Evolutionary conservation across 495 filamentous ascomycete genomes (phyloP).

Genomic region (Neurospora terricola): DNA sequence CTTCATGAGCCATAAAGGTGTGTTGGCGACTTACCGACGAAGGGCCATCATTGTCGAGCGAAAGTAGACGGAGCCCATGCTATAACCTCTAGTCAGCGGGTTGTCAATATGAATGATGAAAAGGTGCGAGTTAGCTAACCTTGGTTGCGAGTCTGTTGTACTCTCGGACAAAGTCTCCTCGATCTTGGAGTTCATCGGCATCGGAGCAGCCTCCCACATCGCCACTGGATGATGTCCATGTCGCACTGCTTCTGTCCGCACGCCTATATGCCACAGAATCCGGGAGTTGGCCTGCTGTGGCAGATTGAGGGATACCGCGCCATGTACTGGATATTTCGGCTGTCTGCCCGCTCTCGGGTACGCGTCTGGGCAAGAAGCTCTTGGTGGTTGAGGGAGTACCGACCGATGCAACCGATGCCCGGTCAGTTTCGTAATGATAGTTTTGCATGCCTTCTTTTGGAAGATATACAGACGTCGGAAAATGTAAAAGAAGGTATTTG

Average conservation of each 20-base stretch:
- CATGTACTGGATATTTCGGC: neutral
- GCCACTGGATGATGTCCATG: conserved; percentile 37
- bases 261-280: conserved; percentile 4
- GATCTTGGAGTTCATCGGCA: conserved; percentile 31
- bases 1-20: neutral
- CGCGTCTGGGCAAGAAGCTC: conserved; percentile 2
- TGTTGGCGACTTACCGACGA: conserved; percentile 8
- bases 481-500: neutral
- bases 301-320: conserved; percentile 5
- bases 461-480: neutral
- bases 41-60: conserved; percentile 15
- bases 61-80: conserved; percentile 31
- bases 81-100: conserved; percentile 11
- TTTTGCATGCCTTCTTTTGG: neutral
- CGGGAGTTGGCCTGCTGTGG: conserved; percentile 15
- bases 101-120: neutral
- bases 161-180: conserved; percentile 34
- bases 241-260: conserved; percentile 25
- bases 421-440: conserved; percentile 10
- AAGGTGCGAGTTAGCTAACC: conserved; percentile 15
- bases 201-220: conserved; percentile 24
- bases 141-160: conserved; percentile 47
- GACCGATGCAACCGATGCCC: conserved; percentile 2
- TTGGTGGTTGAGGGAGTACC: conserved; percentile 8
- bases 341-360: neutral